Base-by-base conservation (phyloP, 495 filamentous ascomycete species). In the Hypoxylon perforatum region DNA sequence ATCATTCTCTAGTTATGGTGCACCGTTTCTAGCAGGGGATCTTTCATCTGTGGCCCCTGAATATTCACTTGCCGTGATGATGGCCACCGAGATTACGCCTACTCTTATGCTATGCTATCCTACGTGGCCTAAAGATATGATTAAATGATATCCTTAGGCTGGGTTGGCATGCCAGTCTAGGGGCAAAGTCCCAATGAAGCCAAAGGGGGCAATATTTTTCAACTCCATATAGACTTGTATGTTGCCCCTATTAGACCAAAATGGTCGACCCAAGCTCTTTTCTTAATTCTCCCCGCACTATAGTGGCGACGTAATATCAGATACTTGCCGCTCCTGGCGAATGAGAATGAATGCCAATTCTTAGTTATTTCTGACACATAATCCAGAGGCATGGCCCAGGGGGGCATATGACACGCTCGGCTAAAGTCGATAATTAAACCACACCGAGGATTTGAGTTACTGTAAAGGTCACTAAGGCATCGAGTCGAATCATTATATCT, bases 391-490 rank as follows among this genome's bases (percentile, higher is more conserved):
- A 59, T 28, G 46, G 3, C 45, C 38, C 23, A 46, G 23, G 51
- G 23, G 51, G 39, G 53, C 18, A 57, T 22, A n/a, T 44, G 22
- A 30, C 41, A n/a, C 17, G 33, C 18, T 41, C 65, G 65, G 65
- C 65, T 69, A 69, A 65, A 67, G 42, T 59, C 60, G 41, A 47
- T 62, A 60, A 67, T 69, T 52, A 53, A 61, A 38, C 18, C 44
- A 61, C 58, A 64, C 50, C 66, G 28, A 51, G 42, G 36, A 38
- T 42, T 60, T 39, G 38, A 55, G 22, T 14, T 45, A 52, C 19
- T 25, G 19, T 21, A n/a, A 28, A 45, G 44, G 35, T 15, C 8
- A 52, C n/a, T 0, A 5, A 44, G 45, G 15, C 19, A 14, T 25
- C 15, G 6, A 25, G 10, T 25, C 15, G 3, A 25, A 15, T 39